phyloP scores from a whole-genome alignment of 495 filamentous ascomycete genomes.

The Aspergillus nanangensis region DNA sequence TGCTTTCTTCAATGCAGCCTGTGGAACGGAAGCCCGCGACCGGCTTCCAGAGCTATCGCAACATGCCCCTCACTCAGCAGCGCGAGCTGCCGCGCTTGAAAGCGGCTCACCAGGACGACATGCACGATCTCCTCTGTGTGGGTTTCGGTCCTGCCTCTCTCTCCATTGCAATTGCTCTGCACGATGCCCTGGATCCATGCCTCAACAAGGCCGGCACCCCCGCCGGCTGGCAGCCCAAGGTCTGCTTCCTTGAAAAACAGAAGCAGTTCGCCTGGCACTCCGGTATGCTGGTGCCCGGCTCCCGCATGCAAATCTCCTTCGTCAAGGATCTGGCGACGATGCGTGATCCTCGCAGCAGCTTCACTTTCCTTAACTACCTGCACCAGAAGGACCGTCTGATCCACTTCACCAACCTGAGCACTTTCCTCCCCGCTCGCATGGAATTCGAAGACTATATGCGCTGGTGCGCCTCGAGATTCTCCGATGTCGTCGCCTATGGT shows the following conservation, averaged over 20 bases:
- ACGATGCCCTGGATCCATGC: slow-evolving; percentile 57
- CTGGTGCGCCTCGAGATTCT: slow-evolving; percentile 84
- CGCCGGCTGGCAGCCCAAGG: slow-evolving; percentile 50
- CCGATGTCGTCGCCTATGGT: slow-evolving; percentile 70
- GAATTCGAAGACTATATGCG: slow-evolving; percentile 95
- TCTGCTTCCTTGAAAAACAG: slow-evolving; percentile 85
- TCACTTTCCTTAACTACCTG: slow-evolving; percentile 95
- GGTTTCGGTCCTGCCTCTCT: slow-evolving; percentile 93
- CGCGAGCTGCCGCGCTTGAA: slow-evolving; percentile 17
- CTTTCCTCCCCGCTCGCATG: slow-evolving; percentile 78
- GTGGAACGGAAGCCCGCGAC: slow-evolving; percentile 18
- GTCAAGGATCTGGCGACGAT: slow-evolving; percentile 93
- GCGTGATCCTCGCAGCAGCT: slow-evolving; percentile 80
- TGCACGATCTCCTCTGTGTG: slow-evolving; percentile 82
- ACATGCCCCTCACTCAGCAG: slow-evolving; percentile 17
- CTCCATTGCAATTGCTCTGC: slow-evolving; percentile 84
- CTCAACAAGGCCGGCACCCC: slow-evolving; percentile 20
- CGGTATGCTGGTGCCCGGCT: slow-evolving; percentile 89
- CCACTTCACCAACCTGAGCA: slow-evolving; percentile 83
- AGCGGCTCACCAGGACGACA: slow-evolving; percentile 42
- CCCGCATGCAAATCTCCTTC: slow-evolving; percentile 97
- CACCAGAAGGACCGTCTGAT: slow-evolving; percentile 73
- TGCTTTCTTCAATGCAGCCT: slow-evolving; percentile 15
- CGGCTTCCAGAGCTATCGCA: slow-evolving; percentile 17
- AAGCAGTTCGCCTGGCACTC: slow-evolving; percentile 83